These are phyloP conservation scores for Chamaecrista fasciculata DNA, from an alignment of 306 rosid species.

Conservation along the genomic window DNA sequence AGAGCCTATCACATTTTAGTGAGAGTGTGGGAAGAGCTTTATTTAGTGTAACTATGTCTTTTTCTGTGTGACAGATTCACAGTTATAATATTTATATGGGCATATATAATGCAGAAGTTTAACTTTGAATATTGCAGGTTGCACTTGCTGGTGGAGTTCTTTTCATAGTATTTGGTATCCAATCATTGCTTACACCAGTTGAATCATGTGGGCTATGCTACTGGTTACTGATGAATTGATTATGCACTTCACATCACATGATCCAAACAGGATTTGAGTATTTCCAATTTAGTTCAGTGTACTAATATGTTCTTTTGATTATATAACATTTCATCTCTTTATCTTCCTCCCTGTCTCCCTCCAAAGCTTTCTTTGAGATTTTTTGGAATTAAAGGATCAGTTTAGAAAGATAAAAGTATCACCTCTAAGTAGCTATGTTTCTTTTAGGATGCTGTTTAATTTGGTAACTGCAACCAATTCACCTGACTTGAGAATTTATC, in stretches of 20 bases:
- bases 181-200: constrained; percentile 54
- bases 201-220: constrained; percentile 28
- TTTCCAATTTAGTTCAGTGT: neutral
- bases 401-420: neutral
- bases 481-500: too few relatives aligned
- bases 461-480: too few relatives aligned
- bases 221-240: constrained; percentile 31
- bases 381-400: neutral
- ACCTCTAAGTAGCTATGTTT: neutral
- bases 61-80: neutral
- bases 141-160: constrained; percentile 67
- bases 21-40: neutral
- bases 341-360: neutral
- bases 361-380: neutral
- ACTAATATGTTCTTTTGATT: neutral
- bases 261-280: neutral
- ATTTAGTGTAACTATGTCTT: neutral
- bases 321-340: neutral
- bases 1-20: neutral
- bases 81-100: neutral
- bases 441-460: too few relatives aligned
- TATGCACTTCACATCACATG: too few relatives aligned
- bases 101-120: neutral
- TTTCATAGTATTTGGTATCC: constrained; percentile 62
- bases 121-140: constrained; percentile 41